phyloP scores from a whole-genome alignment of 2,329 filamentous ascomycete genomes.

The Blumeria hordei region DNA sequence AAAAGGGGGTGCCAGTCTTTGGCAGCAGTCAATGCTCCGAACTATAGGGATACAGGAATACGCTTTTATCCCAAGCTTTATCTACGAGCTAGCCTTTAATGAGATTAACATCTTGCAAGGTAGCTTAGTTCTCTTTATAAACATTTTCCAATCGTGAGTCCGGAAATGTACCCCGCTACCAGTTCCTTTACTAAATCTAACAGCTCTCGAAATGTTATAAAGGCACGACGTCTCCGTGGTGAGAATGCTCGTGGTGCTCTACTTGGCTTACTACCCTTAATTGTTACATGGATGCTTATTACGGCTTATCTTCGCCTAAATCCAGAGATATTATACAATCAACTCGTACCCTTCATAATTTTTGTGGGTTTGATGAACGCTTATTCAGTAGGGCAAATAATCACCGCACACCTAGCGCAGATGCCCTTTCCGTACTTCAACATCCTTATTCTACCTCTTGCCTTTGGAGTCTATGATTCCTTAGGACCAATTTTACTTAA shows the following conservation, averaged over 20 bases:
- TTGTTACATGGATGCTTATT: constrained; percentile 52
- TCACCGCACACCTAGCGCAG: constrained; percentile 78
- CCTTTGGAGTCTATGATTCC: constrained; percentile 57
- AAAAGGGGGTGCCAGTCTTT: constrained; percentile 75
- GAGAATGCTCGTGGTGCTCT: constrained; percentile 52
- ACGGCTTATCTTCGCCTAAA: constrained; percentile 63
- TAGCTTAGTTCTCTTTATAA: constrained; percentile 55
- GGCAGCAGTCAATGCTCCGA: constrained; percentile 68
- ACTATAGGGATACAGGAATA: constrained; percentile 40
- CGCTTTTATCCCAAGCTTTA: constrained; percentile 36
- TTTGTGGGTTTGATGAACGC: constrained; percentile 82
- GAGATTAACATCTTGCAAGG: constrained; percentile 88
- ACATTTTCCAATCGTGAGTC: constrained; percentile 43
- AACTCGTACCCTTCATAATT: constrained; percentile 72
- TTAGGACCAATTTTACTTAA: constrained; percentile 44
- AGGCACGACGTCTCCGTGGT: constrained; percentile 48
- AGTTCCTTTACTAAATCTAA: background rate
- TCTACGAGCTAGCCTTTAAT: constrained; percentile 69
- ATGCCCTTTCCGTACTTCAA: constrained; percentile 78
- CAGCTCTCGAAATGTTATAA: constrained; percentile 62
- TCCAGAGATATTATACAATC: constrained; percentile 55
- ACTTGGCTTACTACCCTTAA: constrained; percentile 63
- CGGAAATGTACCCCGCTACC: background rate
- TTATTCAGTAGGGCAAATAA: constrained; percentile 88
- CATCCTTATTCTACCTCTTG: constrained; percentile 54